Conservation (phyloP, 2,329 filamentous ascomycete genomes). For the Trichoderma harzianum region DNA sequence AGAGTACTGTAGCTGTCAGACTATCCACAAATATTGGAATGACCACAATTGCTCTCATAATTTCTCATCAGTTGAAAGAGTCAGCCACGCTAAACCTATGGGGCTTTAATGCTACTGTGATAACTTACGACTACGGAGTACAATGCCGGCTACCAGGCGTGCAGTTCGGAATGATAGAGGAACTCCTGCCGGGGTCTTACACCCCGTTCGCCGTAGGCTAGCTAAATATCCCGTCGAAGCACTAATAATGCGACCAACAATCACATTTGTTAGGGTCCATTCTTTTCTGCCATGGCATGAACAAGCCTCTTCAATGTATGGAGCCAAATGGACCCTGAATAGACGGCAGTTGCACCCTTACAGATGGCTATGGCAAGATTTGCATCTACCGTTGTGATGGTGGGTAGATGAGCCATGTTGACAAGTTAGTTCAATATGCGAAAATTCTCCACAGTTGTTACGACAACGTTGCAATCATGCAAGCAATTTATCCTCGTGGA, state of each 20-base stretch:
- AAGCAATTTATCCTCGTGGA: not conserved
- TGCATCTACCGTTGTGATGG: not conserved
- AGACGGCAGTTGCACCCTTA: not conserved
- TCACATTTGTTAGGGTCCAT: not conserved
- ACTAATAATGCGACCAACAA: not conserved
- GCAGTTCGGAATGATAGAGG: not conserved
- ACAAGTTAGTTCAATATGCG: not conserved
- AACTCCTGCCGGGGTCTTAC: not conserved
- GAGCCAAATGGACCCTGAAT: not conserved
- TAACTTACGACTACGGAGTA: not conserved
- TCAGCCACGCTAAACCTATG: not conserved
- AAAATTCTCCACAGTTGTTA: not conserved
- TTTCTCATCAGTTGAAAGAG: not conserved
- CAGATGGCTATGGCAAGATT: not conserved
- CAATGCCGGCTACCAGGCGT: not conserved
- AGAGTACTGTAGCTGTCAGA: too few species aligned
- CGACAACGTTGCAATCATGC: not conserved
- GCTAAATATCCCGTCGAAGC: not conserved
- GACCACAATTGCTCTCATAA: too few species aligned
- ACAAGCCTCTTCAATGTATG: not conserved
- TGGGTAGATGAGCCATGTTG: not conserved
- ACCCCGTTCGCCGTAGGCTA: not conserved
- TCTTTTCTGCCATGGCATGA: not conserved
- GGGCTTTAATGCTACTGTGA: not conserved
- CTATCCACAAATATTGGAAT: too few species aligned